phyloP scores from a whole-genome alignment of 2,329 filamentous ascomycete species.

The Fusarium sp. region DNA sequence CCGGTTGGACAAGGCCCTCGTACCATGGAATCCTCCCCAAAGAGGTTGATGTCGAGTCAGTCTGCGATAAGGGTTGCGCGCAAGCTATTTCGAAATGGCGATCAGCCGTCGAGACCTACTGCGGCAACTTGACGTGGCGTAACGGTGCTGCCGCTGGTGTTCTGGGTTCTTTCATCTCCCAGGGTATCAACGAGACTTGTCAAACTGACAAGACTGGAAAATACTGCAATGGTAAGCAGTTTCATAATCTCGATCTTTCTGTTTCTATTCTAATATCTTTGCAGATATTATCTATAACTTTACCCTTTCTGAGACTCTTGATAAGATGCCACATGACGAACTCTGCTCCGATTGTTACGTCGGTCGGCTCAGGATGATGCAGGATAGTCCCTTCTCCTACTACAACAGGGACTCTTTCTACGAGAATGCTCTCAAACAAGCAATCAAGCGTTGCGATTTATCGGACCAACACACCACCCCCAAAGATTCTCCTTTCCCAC shows the following conservation, averaged over 20 bases:
- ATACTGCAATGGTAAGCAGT: constrained; percentile 32
- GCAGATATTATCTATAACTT: constrained; percentile 6
- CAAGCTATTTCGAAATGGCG: background rate
- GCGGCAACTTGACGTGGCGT: constrained; percentile 3
- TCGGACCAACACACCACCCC: background rate
- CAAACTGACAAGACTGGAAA: constrained; percentile 19
- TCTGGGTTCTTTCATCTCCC: constrained; percentile 11
- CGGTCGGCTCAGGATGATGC: constrained; percentile 33
- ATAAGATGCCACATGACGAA: constrained; percentile 15
- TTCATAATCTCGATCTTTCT: background rate
- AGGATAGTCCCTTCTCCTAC: constrained; percentile 23
- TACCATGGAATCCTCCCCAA: background rate
- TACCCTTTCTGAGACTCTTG: background rate
- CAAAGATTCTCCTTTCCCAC: constrained; percentile 12
- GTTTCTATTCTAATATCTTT: background rate
- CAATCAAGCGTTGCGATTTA: constrained; percentile 2
- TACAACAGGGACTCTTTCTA: constrained; percentile 17
- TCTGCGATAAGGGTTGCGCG: constrained; percentile 3
- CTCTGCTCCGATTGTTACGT: constrained; percentile 31
- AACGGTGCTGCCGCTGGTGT: constrained; percentile 4
- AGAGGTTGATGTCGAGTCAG: background rate
- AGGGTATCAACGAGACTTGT: constrained; percentile 26
- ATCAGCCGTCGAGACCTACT: constrained; percentile 5
- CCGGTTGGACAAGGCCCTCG: background rate
- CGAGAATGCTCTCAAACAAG: constrained; percentile 14